Base-by-base conservation (phyloP, 352 stramenopile genomes). In the Phytopythium helicoides region DNA sequence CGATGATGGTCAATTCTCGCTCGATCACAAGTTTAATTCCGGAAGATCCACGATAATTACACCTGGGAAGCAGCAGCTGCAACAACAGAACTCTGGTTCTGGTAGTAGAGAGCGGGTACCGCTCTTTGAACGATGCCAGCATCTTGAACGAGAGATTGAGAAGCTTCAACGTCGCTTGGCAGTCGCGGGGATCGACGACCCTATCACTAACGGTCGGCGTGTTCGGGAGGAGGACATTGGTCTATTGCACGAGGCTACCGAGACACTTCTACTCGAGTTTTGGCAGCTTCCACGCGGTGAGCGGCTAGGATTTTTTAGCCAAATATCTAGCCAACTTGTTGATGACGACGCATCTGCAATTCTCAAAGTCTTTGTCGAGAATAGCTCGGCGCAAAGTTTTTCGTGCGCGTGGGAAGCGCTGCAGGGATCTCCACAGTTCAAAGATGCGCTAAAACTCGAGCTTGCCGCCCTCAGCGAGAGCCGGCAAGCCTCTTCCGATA, bases 241-340 rank as follows among this genome's bases (percentile, higher is more conserved):
- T 0, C 52, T 89, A 10, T 25, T 92, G 7, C 62, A 83, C 23
- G 73, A 88, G 41, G 61, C 68, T 16, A 89, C 81, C 0, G 60
- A 87, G n/a, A 56, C 70, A 46, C 60, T 89, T 21, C 52, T 92
- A 10, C 60, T 89, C 12, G 67, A 86, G 47, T 89, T 86, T 61
- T 90, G 75, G 77, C 66, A 76, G 15, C 57, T 92, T 1, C 73
- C 79, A 7, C 66, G 64, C 44, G 60, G 59, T 16, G 76, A 92
- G 54, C 73, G 77, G 0, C 61, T 89, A 10, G 71, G 59, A 28
- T 88, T 92, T 44, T 76, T 92, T 40, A 83, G 67, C 39, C 81
- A 92, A 51, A 68, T 92, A 49, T 76, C 78, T 23, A 87, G 71
- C 33, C 79, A 89, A 26, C 66, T 65, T 5, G 66, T 41, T 37